These are phyloP conservation scores for Mrakia frigida DNA, from an alignment of 768 basidiomycete genomes.

Conservation along the genomic window DNA sequence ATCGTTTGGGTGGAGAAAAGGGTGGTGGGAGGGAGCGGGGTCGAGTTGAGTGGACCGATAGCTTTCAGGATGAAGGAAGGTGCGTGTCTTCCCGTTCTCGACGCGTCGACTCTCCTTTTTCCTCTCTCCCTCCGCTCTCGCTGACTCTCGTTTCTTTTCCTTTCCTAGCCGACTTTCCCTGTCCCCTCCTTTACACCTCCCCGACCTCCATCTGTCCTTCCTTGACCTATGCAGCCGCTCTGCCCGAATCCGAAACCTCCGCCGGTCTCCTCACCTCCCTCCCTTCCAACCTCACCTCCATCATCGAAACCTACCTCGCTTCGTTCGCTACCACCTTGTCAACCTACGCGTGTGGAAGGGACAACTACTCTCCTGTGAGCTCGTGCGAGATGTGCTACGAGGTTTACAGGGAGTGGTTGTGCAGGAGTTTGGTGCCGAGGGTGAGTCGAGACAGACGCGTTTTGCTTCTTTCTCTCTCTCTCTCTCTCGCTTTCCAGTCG, in stretches of 20 bases:
- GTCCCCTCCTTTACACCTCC: slow-evolving; percentile 40
- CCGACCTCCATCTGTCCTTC: slow-evolving; percentile 39
- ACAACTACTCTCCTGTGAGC: slow-evolving; percentile 43
- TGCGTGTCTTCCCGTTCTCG: slow-evolving; percentile 31
- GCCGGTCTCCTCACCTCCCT: slow-evolving; percentile 35
- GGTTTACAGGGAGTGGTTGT: slow-evolving; percentile 44
- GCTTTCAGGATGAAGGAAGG: slow-evolving; percentile 43
- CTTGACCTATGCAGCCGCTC: slow-evolving; percentile 41
- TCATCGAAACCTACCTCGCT: slow-evolving; percentile 37
- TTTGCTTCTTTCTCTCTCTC: not conserved
- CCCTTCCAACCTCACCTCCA: slow-evolving; percentile 31
- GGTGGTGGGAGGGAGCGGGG: slow-evolving; percentile 7
- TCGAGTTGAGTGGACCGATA: slow-evolving; percentile 36
- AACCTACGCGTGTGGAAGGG: slow-evolving; percentile 42
- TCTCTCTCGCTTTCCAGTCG: too few relatives aligned
- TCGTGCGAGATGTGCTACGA: slow-evolving; percentile 42
- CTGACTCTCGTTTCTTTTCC: not conserved
- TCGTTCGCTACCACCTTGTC: slow-evolving; percentile 41
- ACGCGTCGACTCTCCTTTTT: not conserved
- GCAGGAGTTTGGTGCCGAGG: slow-evolving; percentile 39
- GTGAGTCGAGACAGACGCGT: slow-evolving; percentile 1
- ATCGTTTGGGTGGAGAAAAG: slow-evolving; percentile 40
- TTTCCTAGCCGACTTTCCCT: slow-evolving; percentile 39
- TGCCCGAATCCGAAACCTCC: slow-evolving; percentile 32
- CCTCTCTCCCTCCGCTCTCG: too few relatives aligned